phyloP scores from a whole-genome alignment of 768 basidiomycete genomes.

The Rhizopogon vinicolor region DNA sequence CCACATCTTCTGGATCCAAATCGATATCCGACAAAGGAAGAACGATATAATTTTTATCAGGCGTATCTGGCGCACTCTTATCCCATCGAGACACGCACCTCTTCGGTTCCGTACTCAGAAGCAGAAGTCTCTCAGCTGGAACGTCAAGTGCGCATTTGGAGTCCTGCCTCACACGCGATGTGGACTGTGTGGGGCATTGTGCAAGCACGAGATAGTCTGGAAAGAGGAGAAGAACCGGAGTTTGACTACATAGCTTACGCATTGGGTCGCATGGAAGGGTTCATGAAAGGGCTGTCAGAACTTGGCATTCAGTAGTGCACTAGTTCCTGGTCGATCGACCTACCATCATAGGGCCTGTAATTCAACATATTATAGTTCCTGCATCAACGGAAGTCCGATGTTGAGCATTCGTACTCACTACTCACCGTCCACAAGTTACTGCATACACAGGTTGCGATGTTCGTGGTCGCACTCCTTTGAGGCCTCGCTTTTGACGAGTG shows the following conservation, averaged over 20 bases:
- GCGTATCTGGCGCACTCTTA: slow-evolving; percentile 68
- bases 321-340: not conserved
- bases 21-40: slow-evolving; percentile 64
- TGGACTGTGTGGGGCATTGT: slow-evolving; percentile 97
- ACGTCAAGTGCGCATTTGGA: slow-evolving; percentile 80
- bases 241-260: slow-evolving; percentile 92
- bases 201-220: slow-evolving; percentile 76
- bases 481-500: too few relatives aligned
- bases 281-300: slow-evolving; percentile 49
- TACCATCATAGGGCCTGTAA: not conserved
- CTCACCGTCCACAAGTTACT: too few relatives aligned
- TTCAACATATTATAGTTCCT: too few relatives aligned
- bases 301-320: slow-evolving; percentile 31
- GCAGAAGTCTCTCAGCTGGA: slow-evolving; percentile 59
- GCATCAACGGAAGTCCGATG: too few relatives aligned
- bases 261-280: slow-evolving; percentile 56
- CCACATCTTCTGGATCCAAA: slow-evolving; percentile 63
- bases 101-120: slow-evolving; percentile 22
- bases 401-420: too few relatives aligned
- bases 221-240: slow-evolving; percentile 59
- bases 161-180: slow-evolving; percentile 84
- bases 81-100: slow-evolving; percentile 13
- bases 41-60: slow-evolving; percentile 80
- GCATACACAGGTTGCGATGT: too few relatives aligned
- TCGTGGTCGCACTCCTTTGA: too few relatives aligned